Conservation (phyloP, 352 stramenopile species). For the Blastocystis sp. region DNA sequence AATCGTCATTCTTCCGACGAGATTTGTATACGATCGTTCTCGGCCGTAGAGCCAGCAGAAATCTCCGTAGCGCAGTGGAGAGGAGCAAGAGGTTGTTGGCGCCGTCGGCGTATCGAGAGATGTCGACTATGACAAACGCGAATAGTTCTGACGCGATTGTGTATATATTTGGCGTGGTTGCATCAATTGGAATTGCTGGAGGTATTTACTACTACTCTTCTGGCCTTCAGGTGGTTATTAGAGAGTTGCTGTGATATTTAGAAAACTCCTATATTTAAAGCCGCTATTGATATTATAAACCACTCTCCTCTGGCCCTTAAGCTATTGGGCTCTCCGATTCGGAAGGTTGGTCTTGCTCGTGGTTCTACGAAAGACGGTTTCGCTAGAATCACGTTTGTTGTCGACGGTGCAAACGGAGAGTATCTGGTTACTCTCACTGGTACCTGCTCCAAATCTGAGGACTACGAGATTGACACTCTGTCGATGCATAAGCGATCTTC, state of each 20-base stretch:
- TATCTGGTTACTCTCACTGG: slow-evolving; percentile 15
- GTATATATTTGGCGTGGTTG: neutral
- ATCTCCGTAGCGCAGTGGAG: neutral
- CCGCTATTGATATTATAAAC: slow-evolving; percentile 7
- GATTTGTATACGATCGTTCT: neutral
- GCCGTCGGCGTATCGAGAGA: neutral
- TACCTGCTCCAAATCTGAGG: neutral
- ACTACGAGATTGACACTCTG: neutral
- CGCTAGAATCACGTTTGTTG: neutral
- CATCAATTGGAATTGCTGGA: neutral
- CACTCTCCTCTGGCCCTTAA: neutral
- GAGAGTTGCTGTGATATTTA: neutral
- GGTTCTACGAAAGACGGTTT: neutral
- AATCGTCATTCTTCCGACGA: slow-evolving; percentile 2
- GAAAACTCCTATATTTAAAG: slow-evolving; percentile 15
- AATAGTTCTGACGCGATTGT: neutral
- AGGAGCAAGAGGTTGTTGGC: neutral
- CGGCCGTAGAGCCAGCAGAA: neutral
- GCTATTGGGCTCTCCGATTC: neutral
- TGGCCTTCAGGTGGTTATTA: neutral
- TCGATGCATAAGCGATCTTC: neutral
- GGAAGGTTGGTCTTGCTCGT: neutral
- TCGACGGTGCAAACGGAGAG: neutral
- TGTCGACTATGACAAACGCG: neutral
- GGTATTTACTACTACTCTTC: slow-evolving; percentile 37